Base-by-base conservation (phyloP, 495 filamentous ascomycete species). In the Astrothelium macrocarpum region DNA sequence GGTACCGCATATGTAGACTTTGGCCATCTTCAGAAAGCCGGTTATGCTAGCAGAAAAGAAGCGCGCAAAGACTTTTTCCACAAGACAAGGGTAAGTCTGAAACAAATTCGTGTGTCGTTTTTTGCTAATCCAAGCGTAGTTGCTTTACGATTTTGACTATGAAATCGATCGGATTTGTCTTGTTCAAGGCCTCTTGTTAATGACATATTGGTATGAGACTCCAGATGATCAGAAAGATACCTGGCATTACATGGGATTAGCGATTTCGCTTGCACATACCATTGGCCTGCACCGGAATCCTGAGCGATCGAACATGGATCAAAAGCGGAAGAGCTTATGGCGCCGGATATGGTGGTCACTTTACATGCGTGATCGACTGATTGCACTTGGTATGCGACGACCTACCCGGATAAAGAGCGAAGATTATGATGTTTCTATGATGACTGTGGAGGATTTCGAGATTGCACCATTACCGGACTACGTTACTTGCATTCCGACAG, bases 331-430 rank as follows among this genome's bases (percentile, higher is more conserved):
- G 69, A 85, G 83, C 65, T 77, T 95, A 66, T 93, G 90, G 89
- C 95, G 91, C 74, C 79, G 90, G 34, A 90, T 96, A 62, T 96
- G 91, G 91, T 96, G 91, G 91, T 91, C 88, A 58, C 91, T 87
- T 62, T 94, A 92, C 68, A 94, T 93, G 80, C 85, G 90, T 46
- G 91, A 96, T 74, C 88, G 90, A 46, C 75, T 95, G 36, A 87
- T 96, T 64, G 91, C 91, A 4, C 73, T 96, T 23, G 91, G 91
- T 39, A 95, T 95, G 90, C 83, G 91, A 60, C 83, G 91, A 64
- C 91, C 90, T 11, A 92, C 90, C 65, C 80, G 90, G 46, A 90
- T 96, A 74, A 94, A 95, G 79, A 85, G 88, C 66, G 87, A 91
- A 66, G 90, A 95, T 72, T 94, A 86, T 71, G 88, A 95, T 68